Percentiles rank a stretch among this genome's conserved stretches.
phyloP scores from a whole-genome alignment of 441 rosid species.

The Gossypium aridum region DNA sequence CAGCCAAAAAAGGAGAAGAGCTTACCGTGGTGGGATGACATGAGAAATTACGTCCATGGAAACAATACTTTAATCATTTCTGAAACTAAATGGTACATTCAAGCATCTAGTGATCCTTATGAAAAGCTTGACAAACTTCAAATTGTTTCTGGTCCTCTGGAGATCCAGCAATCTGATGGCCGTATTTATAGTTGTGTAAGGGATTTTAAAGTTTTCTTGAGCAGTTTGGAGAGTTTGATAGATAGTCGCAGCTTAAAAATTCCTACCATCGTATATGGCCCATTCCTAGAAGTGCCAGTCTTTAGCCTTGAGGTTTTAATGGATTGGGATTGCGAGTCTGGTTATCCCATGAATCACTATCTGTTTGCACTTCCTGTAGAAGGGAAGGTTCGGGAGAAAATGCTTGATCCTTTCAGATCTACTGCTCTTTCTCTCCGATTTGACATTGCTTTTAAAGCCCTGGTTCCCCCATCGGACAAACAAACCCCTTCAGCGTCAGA shows the following conservation, averaged over 20 bases:
- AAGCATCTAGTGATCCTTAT: constrained; percentile 93
- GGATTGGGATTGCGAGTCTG: constrained; percentile 98
- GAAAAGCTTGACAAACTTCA: constrained; percentile 92
- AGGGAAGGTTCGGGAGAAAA: constrained; percentile 70
- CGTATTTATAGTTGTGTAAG: constrained; percentile 56
- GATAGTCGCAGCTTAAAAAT: constrained; percentile 54
- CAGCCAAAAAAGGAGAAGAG: constrained; percentile 82
- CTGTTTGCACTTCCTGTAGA: constrained; percentile 85
- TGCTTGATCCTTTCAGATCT: constrained; percentile 96
- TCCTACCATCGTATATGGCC: constrained; percentile 42
- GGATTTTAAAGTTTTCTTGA: constrained; percentile 72
- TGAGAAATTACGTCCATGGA: constrained; percentile 95
- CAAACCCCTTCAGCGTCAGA: constrained; percentile 30
- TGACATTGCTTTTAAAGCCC: constrained; percentile 86
- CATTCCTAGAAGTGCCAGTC: constrained; percentile 71
- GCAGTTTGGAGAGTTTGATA: constrained; percentile 90
- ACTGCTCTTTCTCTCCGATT: constrained; percentile 78
- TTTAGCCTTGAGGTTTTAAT: constrained; percentile 82
- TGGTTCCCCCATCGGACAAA: constrained; percentile 25
- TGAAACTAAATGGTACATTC: constrained; percentile 70
- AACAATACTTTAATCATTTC: constrained; percentile 53
- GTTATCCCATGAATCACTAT: constrained; percentile 83
- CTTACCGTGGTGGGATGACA: constrained; percentile 99
- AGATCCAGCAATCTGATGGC: constrained; percentile 93
- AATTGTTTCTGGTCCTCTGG: constrained; percentile 59